Evolutionary conservation across 1,284 basidiomycete genomes (phyloP).

Genomic region (Apiotrichum montevideense): DNA sequence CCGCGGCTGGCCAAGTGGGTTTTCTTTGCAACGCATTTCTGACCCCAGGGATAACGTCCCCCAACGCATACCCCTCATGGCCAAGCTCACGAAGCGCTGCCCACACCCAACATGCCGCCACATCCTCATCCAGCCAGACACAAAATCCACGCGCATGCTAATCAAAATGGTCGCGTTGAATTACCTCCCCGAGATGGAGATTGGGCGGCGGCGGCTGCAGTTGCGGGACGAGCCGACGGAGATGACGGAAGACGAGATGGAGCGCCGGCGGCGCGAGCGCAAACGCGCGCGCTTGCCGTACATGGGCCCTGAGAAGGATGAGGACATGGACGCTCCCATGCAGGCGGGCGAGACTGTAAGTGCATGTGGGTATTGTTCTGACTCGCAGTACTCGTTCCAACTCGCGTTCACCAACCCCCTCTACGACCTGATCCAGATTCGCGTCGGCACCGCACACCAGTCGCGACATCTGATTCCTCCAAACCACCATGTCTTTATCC

Average conservation of each 20-base stretch:
- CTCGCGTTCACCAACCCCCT: conserved; percentile 85
- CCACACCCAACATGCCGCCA: conserved; percentile 71
- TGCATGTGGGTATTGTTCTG: conserved; percentile 64
- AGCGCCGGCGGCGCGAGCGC: conserved; percentile 7
- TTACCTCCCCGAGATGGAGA: conserved; percentile 83
- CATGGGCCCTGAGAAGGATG: conserved; percentile 18
- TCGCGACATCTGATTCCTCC: conserved; percentile 42
- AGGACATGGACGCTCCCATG: conserved; percentile 28
- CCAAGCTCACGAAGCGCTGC: conserved; percentile 93
- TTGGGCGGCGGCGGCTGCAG: conserved; percentile 48
- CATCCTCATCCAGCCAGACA: conserved; percentile 95
- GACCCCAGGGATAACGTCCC: conserved; percentile 52
- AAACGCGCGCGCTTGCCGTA: conserved; percentile 1
- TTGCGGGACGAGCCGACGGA: conserved; percentile 9
- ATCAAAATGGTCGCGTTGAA: conserved; percentile 93
- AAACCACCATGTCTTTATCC: conserved; percentile 55
- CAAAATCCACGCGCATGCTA: conserved; percentile 90
- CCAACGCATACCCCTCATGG: conserved; percentile 78
- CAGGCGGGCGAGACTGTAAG: conserved; percentile 27
- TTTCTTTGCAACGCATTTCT: not conserved
- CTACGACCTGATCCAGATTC: conserved; percentile 86
- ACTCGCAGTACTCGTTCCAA: conserved; percentile 71
- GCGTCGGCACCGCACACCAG: conserved; percentile 58
- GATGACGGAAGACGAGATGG: conserved; percentile 6
- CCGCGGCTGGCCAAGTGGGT: conserved; percentile 62